Conservation (phyloP, 305 asterid genomes). For the Ilex paraguariensis region DNA sequence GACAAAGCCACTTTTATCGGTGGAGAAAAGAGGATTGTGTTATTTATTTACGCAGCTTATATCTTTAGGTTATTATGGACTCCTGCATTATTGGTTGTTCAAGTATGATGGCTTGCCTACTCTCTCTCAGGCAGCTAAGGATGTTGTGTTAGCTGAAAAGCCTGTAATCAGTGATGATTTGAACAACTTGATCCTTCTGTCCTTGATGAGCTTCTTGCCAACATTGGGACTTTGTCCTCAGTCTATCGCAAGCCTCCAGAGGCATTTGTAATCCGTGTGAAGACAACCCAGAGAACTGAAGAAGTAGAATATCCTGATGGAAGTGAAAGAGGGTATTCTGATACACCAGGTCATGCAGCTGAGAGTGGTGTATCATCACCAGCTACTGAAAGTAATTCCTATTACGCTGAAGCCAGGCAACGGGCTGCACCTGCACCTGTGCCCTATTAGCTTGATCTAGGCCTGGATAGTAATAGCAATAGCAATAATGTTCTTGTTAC, state of each 20-base stretch:
- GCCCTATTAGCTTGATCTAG: slow-evolving; percentile 93
- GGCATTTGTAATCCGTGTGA: slow-evolving; percentile 89
- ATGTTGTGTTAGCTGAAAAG: slow-evolving; percentile 97
- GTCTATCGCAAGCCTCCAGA: slow-evolving; percentile 99
- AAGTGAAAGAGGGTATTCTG: slow-evolving; percentile 68
- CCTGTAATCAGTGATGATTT: slow-evolving; percentile 99
- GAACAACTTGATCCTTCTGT: slow-evolving; percentile 89
- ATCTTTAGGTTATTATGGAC: background rate
- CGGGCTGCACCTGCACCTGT: slow-evolving; percentile 34
- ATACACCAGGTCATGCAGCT: slow-evolving; percentile 66
- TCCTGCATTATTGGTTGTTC: background rate
- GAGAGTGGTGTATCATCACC: slow-evolving; percentile 61
- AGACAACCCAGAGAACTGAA: slow-evolving; percentile 77
- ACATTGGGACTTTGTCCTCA: slow-evolving; percentile 95
- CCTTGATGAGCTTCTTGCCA: slow-evolving; percentile 94
- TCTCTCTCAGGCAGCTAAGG: slow-evolving; percentile 90
- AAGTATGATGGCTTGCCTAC: slow-evolving; percentile 8
- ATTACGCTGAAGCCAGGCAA: slow-evolving; percentile 45
- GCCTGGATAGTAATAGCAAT: slow-evolving; percentile 54
- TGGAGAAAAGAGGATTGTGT: too few relatives aligned
- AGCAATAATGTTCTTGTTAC: slow-evolving; percentile 59
- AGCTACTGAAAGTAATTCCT: slow-evolving; percentile 45
- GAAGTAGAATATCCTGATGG: slow-evolving; percentile 94
- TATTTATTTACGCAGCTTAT: too few relatives aligned
- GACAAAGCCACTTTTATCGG: too few relatives aligned